These are phyloP conservation scores for Pichia scutulata DNA, from an alignment of 805 yeast genomes.

Conservation along the genomic window DNA sequence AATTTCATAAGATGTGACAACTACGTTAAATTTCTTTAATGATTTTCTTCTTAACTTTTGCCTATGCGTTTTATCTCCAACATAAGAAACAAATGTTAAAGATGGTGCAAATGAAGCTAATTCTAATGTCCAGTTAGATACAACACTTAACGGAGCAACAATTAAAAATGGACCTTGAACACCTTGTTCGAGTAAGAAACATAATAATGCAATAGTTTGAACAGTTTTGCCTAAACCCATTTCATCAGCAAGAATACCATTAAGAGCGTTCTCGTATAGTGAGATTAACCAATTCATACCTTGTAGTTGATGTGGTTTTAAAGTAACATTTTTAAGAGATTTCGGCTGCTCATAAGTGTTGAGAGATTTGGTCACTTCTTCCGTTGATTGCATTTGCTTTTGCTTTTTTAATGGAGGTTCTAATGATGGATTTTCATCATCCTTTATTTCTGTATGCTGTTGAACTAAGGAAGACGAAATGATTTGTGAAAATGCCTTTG, in stretches of 20 bases:
- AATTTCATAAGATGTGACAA: slow-evolving; percentile 78
- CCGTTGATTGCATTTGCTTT: slow-evolving; percentile 17
- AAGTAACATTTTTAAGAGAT: slow-evolving; percentile 44
- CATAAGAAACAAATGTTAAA: slow-evolving; percentile 53
- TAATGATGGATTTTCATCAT: slow-evolving; percentile 5
- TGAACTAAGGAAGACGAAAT: slow-evolving; percentile 71
- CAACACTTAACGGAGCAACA: slow-evolving; percentile 77
- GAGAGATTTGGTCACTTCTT: neutral
- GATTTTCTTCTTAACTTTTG: slow-evolving; percentile 30
- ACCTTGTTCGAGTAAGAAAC: slow-evolving; percentile 71
- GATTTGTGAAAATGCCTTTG: slow-evolving; percentile 80
- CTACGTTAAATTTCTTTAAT: slow-evolving; percentile 36
- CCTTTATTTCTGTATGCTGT: slow-evolving; percentile 8
- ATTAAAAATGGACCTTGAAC: slow-evolving; percentile 71
- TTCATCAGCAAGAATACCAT: slow-evolving; percentile 94
- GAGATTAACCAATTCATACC: slow-evolving; percentile 90
- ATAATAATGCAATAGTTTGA: slow-evolving; percentile 74
- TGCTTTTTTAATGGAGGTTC: slow-evolving; percentile 21
- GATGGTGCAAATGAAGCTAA: slow-evolving; percentile 65
- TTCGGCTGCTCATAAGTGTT: slow-evolving; percentile 39
- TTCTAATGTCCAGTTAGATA: slow-evolving; percentile 79
- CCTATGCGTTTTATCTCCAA: slow-evolving; percentile 58
- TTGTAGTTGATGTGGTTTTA: slow-evolving; percentile 81
- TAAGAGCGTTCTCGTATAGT: slow-evolving; percentile 84
- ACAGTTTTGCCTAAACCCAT: slow-evolving; percentile 96